phyloP scores from a whole-genome alignment of 345 rosid genomes.

The Citrus medica region DNA sequence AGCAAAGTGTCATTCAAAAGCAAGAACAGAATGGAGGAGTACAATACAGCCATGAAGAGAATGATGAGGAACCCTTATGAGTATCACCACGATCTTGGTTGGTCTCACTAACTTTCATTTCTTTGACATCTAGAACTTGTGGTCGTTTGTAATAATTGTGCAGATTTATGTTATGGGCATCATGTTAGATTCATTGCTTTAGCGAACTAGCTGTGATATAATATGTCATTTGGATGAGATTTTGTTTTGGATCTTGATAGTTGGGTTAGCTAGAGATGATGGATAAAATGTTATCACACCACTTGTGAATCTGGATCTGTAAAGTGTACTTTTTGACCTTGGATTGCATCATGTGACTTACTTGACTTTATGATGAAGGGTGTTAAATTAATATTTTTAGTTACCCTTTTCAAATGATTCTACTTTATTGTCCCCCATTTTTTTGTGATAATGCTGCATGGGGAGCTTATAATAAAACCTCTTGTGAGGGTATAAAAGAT shows the following conservation, averaged over 20 bases:
- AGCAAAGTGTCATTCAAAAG: conserved; percentile 33
- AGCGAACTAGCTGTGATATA: background rate
- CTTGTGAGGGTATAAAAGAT: too few relatives aligned
- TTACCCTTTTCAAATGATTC: background rate
- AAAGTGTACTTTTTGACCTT: conserved; percentile 7
- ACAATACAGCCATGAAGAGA: conserved; percentile 79
- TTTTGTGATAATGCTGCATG: background rate
- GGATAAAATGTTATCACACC: conserved; percentile 2
- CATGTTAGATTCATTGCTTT: background rate
- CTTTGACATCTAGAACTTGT: too few relatives aligned
- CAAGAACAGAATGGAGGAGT: conserved; percentile 58
- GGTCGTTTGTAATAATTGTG: background rate
- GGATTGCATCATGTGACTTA: conserved; percentile 6
- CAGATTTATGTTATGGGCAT: background rate
- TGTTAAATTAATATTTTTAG: background rate
- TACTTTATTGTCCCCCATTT: background rate
- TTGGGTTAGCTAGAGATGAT: background rate
- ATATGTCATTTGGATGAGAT: background rate
- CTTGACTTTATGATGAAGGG: background rate
- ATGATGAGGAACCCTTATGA: conserved; percentile 92
- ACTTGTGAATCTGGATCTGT: conserved; percentile 17
- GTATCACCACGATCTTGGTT: conserved; percentile 93
- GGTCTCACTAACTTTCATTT: background rate
- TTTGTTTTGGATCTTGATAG: conserved; percentile 5
- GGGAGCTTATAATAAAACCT: background rate